Evolutionary conservation across 352 stramenopile species (phyloP), one percentile per base, ranked within the genome.

Genomic region (Phytopythium litorale): DNA sequence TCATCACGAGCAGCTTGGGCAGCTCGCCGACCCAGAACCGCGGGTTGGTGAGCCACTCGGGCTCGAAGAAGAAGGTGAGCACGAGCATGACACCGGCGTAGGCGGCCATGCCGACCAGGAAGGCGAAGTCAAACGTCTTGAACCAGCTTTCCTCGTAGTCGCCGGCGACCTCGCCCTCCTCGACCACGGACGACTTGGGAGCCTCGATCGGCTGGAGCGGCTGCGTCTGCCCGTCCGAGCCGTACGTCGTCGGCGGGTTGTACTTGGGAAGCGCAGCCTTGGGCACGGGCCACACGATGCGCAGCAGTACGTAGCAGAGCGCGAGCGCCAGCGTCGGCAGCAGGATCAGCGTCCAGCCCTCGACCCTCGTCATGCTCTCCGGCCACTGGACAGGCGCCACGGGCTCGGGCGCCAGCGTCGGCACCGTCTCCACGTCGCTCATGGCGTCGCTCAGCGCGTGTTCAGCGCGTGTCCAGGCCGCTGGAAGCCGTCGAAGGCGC

Each of bases 1-100:
- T 85, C 84, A 93, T 93, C 23, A 86, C 73, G 15, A 66, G 67
- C 3, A 93, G 63, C 62, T 93, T 90, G 19, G 84, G 84, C n/a
- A 89, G 43, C 48, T 89, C 71, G 62, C 72, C 75, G 37, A 88
- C 52, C 84, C 84, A 93, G 64, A 93, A 91, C 19, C 32, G 61
- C 2, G 56, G 60, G 21, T 73, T 73, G n/a, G 28, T 53, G n/a
- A 89, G 73, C 65, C 87, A 79, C 42, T 73, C 62, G 9, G 75
- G 76, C 63, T 83, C 71, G 70, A 81, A 88, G n/a, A 88, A 49
- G 58, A 56, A 78, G 13, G 84, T 93, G 43, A 93, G 58, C 23
- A 81, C 70, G 32, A 91, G 48, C 58, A 93, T 73, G 40, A 78
- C 63, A 0, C 40, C 63, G 8, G 71, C 66, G 59, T 86, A 89